A percentile compares a stretch with the other conserved stretches of the same genome.
These are phyloP conservation scores for Luffa aegyptiaca DNA, from an alignment of 306 rosid species.

Conservation along the genomic window DNA sequence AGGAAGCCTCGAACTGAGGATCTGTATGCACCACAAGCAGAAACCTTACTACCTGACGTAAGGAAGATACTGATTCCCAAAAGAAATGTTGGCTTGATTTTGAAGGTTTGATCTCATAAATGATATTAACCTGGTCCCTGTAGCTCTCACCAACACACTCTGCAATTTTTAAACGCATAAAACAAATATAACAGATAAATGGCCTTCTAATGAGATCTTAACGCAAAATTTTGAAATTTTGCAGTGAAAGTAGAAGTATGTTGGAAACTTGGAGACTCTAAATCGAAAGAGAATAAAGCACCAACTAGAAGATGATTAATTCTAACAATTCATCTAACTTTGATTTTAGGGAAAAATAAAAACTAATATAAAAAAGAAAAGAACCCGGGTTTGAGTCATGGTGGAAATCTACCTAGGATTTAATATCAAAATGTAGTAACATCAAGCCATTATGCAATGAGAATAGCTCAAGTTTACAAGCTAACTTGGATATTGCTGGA, in stretches of 20 bases:
- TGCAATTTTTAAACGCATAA: conserved; percentile 18
- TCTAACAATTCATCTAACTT: neutral
- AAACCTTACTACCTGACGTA: neutral
- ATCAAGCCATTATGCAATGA: too few species aligned
- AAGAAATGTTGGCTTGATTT: conserved; percentile 1
- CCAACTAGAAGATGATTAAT: neutral
- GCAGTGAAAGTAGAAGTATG: neutral
- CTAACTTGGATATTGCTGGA: too few species aligned
- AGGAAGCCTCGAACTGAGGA: conserved; percentile 30
- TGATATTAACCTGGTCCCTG: conserved; percentile 52
- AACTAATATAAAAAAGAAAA: neutral
- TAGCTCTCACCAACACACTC: conserved; percentile 47
- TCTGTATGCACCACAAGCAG: conserved; percentile 25
- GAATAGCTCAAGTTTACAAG: too few species aligned
- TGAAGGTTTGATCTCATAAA: conserved; percentile 10
- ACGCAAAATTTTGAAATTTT: neutral
- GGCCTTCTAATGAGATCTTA: neutral
- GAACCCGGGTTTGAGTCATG: too few species aligned
- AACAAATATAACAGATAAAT: neutral
- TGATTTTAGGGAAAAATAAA: neutral
- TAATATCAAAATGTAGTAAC: too few species aligned
- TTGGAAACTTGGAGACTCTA: neutral
- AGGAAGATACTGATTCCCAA: neutral
- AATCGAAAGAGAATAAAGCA: neutral
- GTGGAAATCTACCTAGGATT: too few species aligned